These are phyloP conservation scores for Beta vulgaris DNA, from an alignment of 148 eudicot genomes.

Conservation along the genomic window DNA sequence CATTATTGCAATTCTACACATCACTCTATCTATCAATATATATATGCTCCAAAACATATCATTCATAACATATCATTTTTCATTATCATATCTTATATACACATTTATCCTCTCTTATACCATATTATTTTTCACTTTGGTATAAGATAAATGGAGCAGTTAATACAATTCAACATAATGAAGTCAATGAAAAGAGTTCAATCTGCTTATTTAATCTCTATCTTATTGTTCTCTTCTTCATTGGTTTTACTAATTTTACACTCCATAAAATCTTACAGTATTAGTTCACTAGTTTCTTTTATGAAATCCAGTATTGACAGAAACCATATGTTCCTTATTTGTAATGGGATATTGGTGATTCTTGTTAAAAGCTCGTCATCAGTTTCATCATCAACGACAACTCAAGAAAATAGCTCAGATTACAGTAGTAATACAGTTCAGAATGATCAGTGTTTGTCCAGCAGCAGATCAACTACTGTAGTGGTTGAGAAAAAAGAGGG, in stretches of 20 bases:
- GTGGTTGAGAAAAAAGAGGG: background rate
- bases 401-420: background rate
- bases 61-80: background rate
- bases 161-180: background rate
- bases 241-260: constrained; percentile 8
- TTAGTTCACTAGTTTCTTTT: constrained; percentile 12
- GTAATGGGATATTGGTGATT: constrained; percentile 57
- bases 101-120: background rate
- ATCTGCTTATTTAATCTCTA: constrained; percentile 9
- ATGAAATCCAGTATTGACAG: constrained; percentile 42
- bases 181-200: constrained; percentile 17
- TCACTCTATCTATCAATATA: background rate
- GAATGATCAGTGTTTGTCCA: constrained; percentile 3
- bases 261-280: constrained; percentile 8
- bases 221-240: constrained; percentile 22
- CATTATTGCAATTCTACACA: constrained; percentile 1
- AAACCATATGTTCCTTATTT: constrained; percentile 59
- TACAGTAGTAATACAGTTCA: constrained; percentile 3
- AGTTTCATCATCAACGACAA: background rate
- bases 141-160: constrained; percentile 4
- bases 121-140: background rate
- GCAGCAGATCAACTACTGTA: no score
- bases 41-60: background rate
- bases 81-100: background rate
- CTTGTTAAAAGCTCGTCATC: constrained; percentile 40